These are phyloP conservation scores for Phytophthora foliorum DNA, from an alignment of 352 stramenopile species.

Conservation along the genomic window DNA sequence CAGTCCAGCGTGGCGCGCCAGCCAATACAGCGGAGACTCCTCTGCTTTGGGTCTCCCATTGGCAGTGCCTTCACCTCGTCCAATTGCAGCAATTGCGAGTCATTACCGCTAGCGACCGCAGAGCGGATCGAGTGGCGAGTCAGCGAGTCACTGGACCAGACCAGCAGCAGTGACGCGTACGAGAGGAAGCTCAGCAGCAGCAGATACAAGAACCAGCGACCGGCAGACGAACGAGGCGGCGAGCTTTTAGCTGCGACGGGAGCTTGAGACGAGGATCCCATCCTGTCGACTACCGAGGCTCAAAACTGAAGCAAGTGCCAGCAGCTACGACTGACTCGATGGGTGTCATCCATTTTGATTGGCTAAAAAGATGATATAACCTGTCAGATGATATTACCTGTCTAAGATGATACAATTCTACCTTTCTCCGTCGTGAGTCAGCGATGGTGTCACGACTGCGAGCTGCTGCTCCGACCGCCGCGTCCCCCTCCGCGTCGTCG, in stretches of 20 bases:
- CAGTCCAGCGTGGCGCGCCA: constrained; percentile 35
- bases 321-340: not conserved
- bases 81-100: not conserved
- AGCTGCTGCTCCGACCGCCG: not conserved
- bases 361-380: not conserved
- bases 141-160: constrained; percentile 20
- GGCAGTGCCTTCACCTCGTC: constrained; percentile 8
- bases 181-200: constrained; percentile 10
- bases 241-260: not conserved
- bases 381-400: not conserved
- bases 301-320: constrained; percentile 3
- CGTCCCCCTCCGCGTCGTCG: constrained; percentile 3
- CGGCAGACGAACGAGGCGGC: not conserved
- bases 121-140: not conserved
- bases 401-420: not conserved
- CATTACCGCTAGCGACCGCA: not conserved
- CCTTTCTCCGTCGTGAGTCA: not conserved
- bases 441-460: not conserved
- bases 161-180: constrained; percentile 20
- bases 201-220: constrained; percentile 22
- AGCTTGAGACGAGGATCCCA: constrained; percentile 22
- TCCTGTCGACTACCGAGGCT: constrained; percentile 5
- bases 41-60: constrained; percentile 19
- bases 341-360: not conserved
- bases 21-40: constrained; percentile 28